Percentiles rank a stretch among this genome's conserved stretches.
phyloP scores from a whole-genome alignment of 495 filamentous ascomycete genomes.

The Podospora didyma region DNA sequence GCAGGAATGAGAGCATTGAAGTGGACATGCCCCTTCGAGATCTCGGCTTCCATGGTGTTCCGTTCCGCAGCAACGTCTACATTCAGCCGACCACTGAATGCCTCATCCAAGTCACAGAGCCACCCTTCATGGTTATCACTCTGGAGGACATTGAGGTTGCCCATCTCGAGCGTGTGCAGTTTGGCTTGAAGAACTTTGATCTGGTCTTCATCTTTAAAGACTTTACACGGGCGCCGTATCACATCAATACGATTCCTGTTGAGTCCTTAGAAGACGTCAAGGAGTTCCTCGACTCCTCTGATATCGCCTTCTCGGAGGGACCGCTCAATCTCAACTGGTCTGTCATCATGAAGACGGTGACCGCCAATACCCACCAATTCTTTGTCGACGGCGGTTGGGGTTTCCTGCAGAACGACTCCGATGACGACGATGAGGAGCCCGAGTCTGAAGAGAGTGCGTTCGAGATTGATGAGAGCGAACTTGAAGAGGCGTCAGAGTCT shows the following conservation, averaged over 20 bases:
- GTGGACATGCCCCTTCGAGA: conserved; percentile 97
- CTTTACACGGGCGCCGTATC: conserved; percentile 77
- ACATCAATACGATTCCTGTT: conserved; percentile 98
- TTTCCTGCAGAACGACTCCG: conserved; percentile 83
- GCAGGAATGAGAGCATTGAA: conserved; percentile 74
- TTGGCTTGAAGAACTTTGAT: conserved; percentile 98
- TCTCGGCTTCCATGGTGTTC: conserved; percentile 94
- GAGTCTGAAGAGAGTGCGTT: conserved; percentile 84
- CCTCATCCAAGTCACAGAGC: conserved; percentile 95
- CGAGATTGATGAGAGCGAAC: conserved; percentile 79
- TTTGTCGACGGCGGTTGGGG: conserved; percentile 95
- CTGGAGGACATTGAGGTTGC: conserved; percentile 94
- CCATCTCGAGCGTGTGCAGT: conserved; percentile 95
- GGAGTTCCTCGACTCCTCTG: conserved; percentile 94
- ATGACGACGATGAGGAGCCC: conserved; percentile 72
- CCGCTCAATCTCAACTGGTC: conserved; percentile 98
- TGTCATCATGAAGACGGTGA: conserved; percentile 99
- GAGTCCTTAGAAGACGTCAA: conserved; percentile 92
- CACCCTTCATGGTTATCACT: conserved; percentile 91
- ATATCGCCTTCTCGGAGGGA: conserved; percentile 91
- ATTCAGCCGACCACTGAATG: conserved; percentile 97
- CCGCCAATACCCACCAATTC: conserved; percentile 87
- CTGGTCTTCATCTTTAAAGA: conserved; percentile 97
- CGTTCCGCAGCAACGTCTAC: conserved; percentile 88
- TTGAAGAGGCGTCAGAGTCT: conserved; percentile 73